Base-by-base conservation (phyloP, 1,284 basidiomycete species). In the Ceratobasidium sp. region DNA sequence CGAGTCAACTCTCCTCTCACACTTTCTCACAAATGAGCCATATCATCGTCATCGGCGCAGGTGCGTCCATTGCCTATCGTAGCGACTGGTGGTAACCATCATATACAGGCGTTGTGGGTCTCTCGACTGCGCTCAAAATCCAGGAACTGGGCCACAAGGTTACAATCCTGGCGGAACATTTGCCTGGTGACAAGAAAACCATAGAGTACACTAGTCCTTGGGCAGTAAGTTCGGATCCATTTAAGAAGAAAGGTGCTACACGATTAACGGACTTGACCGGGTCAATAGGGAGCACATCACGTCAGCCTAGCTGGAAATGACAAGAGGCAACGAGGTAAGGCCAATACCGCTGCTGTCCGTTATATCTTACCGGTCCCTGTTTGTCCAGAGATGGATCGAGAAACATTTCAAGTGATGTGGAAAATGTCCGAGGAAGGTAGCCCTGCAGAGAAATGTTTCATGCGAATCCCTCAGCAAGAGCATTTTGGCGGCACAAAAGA, bases 371-470 rank as follows among this genome's bases (percentile, higher is more conserved):
- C 27, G 2, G 5, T 52, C 6, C 22, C 15, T 34, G 25, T 31
- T 54, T 25, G 12, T 22, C 29, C 70, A 91, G 89, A 80, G n/a
- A 80, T 91, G 68, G 89, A 92, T 74, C 78, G 82, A 70, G 87
- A 87, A 69, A 92, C 91, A 0, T 92, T 93, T 77, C 75, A 85
- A 20, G 81, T 78, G 1, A 86, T 93, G 83, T 92, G 89, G 88
- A 78, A 83, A 58, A 79, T 91, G 71, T 91, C 90, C 1, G 82
- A 80, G 6, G 83, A 84, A 0, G 85, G 83, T 17, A 78, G 79
- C 40, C 78, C 78, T 8, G 82, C 84, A 0, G 83, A 87, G 67
- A 78, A 82, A 8, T 86, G 84, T 69, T 88, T 92, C 78, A 78
- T 87, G 68, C 84, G 88, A 53, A 75, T 88, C 4, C 78, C 77